Conservation (phyloP, 202 grass and related monocot species). For the Carex arenaria region DNA sequence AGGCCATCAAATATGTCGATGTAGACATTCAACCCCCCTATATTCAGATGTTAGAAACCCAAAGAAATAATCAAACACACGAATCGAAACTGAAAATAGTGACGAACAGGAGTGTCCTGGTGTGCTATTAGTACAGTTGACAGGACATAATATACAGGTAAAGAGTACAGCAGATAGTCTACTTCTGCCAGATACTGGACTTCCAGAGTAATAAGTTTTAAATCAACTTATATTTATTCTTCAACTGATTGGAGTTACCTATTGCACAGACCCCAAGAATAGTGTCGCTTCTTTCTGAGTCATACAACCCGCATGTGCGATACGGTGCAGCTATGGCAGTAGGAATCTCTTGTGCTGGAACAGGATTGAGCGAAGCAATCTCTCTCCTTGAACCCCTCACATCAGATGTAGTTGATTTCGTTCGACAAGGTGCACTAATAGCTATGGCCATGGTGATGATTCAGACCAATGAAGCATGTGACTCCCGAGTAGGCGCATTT, state of each 20-base stretch:
- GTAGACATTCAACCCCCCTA: not conserved
- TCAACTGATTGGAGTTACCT: not conserved
- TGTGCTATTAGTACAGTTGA: not conserved
- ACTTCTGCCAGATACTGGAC: not conserved
- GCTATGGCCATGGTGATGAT: constrained; percentile 99
- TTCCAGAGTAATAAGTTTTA: not conserved
- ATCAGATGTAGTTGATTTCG: constrained; percentile 98
- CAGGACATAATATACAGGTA: not conserved
- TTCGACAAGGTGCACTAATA: constrained; percentile 94
- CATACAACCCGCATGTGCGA: constrained; percentile 98
- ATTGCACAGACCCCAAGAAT: constrained; percentile 88
- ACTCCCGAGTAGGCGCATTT: constrained; percentile 88
- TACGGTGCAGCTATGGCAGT: constrained; percentile 99
- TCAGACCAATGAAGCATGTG: constrained; percentile 92
- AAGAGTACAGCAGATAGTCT: not conserved
- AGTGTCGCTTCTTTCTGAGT: constrained; percentile 93
- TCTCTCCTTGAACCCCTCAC: constrained; percentile 98
- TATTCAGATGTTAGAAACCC: not conserved
- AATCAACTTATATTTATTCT: constrained; percentile 1
- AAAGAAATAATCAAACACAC: not conserved
- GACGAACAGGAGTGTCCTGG: not conserved
- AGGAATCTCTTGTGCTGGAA: constrained; percentile 93
- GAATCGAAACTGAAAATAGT: not conserved
- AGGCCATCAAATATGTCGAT: not conserved
- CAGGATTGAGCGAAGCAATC: constrained; percentile 92